Evolutionary conservation across 1,139 yeast genomes (phyloP).

Genomic region (Zhuliangozyma blackwelliae): DNA sequence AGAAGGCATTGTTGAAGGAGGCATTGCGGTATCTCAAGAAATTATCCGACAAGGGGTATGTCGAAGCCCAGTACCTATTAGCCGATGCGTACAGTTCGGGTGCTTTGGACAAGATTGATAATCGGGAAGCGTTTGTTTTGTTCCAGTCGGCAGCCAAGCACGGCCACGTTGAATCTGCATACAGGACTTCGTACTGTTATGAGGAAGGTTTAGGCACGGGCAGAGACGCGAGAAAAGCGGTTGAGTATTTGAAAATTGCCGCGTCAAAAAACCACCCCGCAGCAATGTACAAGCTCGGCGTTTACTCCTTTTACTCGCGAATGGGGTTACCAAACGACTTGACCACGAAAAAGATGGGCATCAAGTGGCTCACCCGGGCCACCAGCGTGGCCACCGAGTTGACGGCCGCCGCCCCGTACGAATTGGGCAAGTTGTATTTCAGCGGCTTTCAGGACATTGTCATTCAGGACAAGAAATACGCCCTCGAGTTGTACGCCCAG

Average conservation of each 20-base stretch:
- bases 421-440: slow-evolving; percentile 80
- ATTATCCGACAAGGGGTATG: slow-evolving; percentile 75
- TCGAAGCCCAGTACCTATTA: slow-evolving; percentile 85
- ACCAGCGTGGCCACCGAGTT: slow-evolving; percentile 78
- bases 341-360: slow-evolving; percentile 76
- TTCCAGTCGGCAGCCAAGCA: slow-evolving; percentile 92
- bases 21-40: slow-evolving; percentile 68
- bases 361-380: slow-evolving; percentile 90
- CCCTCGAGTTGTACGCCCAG: slow-evolving; percentile 79
- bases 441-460: slow-evolving; percentile 84
- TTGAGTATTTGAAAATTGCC: slow-evolving; percentile 80
- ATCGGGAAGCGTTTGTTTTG: slow-evolving; percentile 67
- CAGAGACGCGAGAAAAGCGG: slow-evolving; percentile 80
- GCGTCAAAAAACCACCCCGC: slow-evolving; percentile 92
- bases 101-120: slow-evolving; percentile 78
- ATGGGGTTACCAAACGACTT: slow-evolving; percentile 75
- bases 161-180: slow-evolving; percentile 88
- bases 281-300: slow-evolving; percentile 89
- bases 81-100: slow-evolving; percentile 89
- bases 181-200: slow-evolving; percentile 84
- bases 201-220: slow-evolving; percentile 94
- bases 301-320: slow-evolving; percentile 76
- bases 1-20: slow-evolving; percentile 63
- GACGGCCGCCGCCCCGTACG: slow-evolving; percentile 90
- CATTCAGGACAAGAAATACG: slow-evolving; percentile 78